Evolutionary conservation across 495 filamentous ascomycete species (phyloP), one percentile per base, ranked within the genome.

Genomic region (Podospora tetraspora): DNA sequence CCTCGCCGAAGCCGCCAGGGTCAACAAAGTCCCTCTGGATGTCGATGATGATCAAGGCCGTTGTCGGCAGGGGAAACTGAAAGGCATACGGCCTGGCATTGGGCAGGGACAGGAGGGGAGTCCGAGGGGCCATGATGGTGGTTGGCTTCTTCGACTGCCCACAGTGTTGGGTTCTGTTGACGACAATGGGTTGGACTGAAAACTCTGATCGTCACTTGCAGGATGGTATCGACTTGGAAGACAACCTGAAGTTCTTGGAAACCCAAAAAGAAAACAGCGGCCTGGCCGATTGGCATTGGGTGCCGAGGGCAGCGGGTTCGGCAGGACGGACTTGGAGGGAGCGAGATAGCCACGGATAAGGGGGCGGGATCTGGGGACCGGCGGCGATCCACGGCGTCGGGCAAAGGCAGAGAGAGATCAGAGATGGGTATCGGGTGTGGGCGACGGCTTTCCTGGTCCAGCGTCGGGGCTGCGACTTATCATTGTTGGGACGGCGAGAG

Each of bases 1-100:
- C 59, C 5, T 67, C 70, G 12, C 75, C 75, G 61, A 77, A 77
- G 34, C 84, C 84, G 77, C 82, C 78, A 8, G 83, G 80, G 61
- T 84, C 72, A 37, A 69, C 73, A 70, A 88, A 84, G 71, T 75
- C 85, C 21, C 77, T 71, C 76, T 89, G 85, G 71, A 86, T 84
- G 77, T 89, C 85, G 64, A 89, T 86, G 59, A 89, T 77, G 67
- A 88, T 74, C 24, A 88, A 77, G 13, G 84, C 85, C 0, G 85
- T 86, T 12, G 79, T 80, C n/a, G 70, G 57, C 2, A 72, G 69
- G 10, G 79, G 75, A 61, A 79, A 81, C 34, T 70, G 71, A 63
- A 77, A 81, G 32, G 73, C 71, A 69, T 81, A 79, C 3, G 79
- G 79, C 11, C 76, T 69, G 37, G 79, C 78, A 66, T 76, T 79